Conservation (phyloP, 2,329 filamentous ascomycete species). For the Alternaria infectoria region DNA sequence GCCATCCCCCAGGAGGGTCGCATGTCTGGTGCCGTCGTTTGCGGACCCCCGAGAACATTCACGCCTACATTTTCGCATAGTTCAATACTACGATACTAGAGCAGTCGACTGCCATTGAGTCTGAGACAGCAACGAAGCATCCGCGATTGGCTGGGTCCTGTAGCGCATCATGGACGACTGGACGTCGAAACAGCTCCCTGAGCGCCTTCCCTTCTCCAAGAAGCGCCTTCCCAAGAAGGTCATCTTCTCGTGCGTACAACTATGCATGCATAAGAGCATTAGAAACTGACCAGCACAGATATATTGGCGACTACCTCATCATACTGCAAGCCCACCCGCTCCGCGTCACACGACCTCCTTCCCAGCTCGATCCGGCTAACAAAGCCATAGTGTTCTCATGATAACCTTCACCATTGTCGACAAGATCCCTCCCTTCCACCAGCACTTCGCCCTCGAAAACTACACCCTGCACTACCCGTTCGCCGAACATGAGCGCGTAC, state of each 20-base stretch:
- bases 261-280: background rate
- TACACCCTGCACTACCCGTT: constrained; percentile 65
- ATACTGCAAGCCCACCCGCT: constrained; percentile 55
- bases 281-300: constrained; percentile 50
- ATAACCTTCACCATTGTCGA: constrained; percentile 61
- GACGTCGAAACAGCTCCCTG: constrained; percentile 46
- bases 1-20: constrained; percentile 39
- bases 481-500: constrained; percentile 61
- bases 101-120: background rate
- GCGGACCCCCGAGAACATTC: constrained; percentile 18
- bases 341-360: constrained; percentile 44
- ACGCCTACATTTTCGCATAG: background rate
- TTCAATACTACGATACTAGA: background rate
- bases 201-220: constrained; percentile 62
- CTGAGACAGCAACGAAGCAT: constrained; percentile 2
- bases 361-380: constrained; percentile 22
- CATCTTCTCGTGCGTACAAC: constrained; percentile 57
- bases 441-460: constrained; percentile 63
- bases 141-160: constrained; percentile 21
- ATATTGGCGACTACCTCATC: constrained; percentile 65
- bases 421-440: constrained; percentile 61
- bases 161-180: constrained; percentile 43
- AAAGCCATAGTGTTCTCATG: constrained; percentile 55
- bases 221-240: constrained; percentile 58
- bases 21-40: constrained; percentile 28